These are phyloP conservation scores for Colletotrichum endophyticum DNA, from an alignment of 2,329 filamentous ascomycete genomes.

Conservation along the genomic window DNA sequence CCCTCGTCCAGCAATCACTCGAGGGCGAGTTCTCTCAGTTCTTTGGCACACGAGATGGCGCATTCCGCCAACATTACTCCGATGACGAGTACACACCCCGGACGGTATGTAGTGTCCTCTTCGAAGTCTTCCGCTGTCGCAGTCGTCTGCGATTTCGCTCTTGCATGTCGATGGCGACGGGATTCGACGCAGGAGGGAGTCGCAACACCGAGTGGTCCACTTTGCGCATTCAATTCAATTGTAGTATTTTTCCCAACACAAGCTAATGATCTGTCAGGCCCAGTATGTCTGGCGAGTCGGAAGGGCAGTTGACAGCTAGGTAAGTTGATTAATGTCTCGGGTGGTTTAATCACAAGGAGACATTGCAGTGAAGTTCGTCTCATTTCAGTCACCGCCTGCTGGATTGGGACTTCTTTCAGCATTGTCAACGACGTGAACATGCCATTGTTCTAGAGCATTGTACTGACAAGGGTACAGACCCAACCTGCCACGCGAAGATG, in stretches of 20 bases:
- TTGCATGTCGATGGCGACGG: not conserved
- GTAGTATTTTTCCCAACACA: too few relatives aligned
- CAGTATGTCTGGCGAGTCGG: slow-evolving; percentile 13
- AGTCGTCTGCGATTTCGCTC: not conserved
- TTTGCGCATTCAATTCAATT: not conserved
- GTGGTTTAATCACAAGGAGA: not conserved
- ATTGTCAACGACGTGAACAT: not conserved
- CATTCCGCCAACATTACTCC: slow-evolving; percentile 23
- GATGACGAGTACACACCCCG: slow-evolving; percentile 25
- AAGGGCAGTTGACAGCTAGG: slow-evolving; percentile 24
- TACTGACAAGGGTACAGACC: slow-evolving; percentile 24
- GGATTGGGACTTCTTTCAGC: not conserved
- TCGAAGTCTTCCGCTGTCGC: not conserved
- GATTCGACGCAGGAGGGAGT: not conserved
- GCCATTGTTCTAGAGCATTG: not conserved
- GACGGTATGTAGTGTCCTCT: slow-evolving; percentile 24
- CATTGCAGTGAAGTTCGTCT: not conserved
- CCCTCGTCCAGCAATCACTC: slow-evolving; percentile 28
- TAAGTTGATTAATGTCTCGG: not conserved
- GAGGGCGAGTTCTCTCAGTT: slow-evolving; percentile 35
- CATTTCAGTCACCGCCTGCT: not conserved
- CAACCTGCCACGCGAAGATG: slow-evolving; percentile 19
- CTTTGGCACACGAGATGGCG: slow-evolving; percentile 25
- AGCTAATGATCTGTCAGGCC: not conserved
- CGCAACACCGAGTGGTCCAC: not conserved